A percentile compares a stretch with the other conserved stretches of the same genome.
These are phyloP conservation scores for Chlamydomonas applanata DNA, from an alignment of 139 green algal genomes.

Conservation along the genomic window DNA sequence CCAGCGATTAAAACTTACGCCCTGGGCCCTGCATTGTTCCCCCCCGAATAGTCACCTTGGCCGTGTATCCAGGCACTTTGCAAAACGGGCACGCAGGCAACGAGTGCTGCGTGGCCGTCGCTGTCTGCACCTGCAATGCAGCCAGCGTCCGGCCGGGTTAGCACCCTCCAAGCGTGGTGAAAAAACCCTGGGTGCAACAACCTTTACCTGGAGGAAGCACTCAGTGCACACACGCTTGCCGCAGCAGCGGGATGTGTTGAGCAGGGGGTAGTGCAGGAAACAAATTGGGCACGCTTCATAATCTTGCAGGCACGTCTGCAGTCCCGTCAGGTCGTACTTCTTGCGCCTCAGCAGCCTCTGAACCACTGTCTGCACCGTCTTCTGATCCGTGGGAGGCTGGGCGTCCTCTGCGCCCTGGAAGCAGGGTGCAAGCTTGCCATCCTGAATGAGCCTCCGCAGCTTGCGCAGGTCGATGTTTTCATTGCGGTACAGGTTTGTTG, in stretches of 20 bases:
- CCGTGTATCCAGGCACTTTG: slow-evolving; percentile 31
- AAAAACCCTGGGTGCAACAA: too few relatives aligned
- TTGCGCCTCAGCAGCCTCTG: not conserved
- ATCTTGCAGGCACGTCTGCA: not conserved
- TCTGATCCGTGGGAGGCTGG: not conserved
- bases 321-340: not conserved
- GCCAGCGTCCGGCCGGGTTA: too few relatives aligned
- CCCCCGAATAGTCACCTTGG: slow-evolving; percentile 24
- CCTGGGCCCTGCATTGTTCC: not conserved
- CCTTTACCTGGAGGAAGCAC: slow-evolving; percentile 49
- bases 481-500: not conserved
- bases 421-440: slow-evolving; percentile 42
- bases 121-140: slow-evolving; percentile 29
- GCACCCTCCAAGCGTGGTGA: too few relatives aligned
- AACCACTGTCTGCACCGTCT: not conserved
- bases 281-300: slow-evolving; percentile 71
- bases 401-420: slow-evolving; percentile 32
- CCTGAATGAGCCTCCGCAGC: slow-evolving; percentile 26
- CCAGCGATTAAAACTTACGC: too few relatives aligned
- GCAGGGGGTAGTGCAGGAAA: slow-evolving; percentile 52
- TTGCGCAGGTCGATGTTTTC: slow-evolving; percentile 7
- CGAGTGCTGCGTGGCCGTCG: slow-evolving; percentile 10
- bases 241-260: slow-evolving; percentile 66
- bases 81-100: slow-evolving; percentile 39
- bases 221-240: slow-evolving; percentile 64